Evolutionary conservation across 2,329 filamentous ascomycete genomes (phyloP).

Genomic region (Cryphonectria nitschkei): DNA sequence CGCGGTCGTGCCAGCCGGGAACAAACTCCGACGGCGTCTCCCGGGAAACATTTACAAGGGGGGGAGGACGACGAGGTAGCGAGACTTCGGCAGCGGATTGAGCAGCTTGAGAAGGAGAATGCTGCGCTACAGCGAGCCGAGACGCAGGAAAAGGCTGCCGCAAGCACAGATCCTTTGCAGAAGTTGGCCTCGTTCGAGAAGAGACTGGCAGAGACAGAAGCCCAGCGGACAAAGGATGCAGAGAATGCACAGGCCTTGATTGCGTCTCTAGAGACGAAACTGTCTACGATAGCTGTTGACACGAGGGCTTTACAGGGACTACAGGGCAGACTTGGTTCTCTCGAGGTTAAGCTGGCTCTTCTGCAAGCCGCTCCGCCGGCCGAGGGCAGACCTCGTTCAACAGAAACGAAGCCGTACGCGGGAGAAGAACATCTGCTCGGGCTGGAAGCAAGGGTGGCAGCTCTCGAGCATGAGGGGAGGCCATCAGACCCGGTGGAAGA

Average conservation of each 20-base stretch:
- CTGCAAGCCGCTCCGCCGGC: background rate
- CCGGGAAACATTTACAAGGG: too few relatives aligned
- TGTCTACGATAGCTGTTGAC: background rate
- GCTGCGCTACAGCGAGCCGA: background rate
- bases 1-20: slow-evolving; percentile 4
- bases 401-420: background rate
- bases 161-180: background rate
- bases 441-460: slow-evolving; percentile 1
- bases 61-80: background rate
- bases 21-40: background rate
- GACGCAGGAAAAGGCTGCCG: background rate
- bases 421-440: background rate
- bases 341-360: background rate
- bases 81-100: slow-evolving; percentile 4
- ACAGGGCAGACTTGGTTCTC: slow-evolving; percentile 2
- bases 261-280: slow-evolving; percentile 3
- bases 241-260: background rate
- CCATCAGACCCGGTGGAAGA: background rate
- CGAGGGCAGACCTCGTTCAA: too few relatives aligned
- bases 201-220: slow-evolving; percentile 1
- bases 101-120: slow-evolving; percentile 11
- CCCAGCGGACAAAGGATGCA: background rate
- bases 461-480: background rate
- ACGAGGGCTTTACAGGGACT: background rate
- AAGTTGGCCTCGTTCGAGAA: slow-evolving; percentile 3